These are phyloP conservation scores for Suillus discolor DNA, from an alignment of 768 basidiomycete species.

Conservation along the genomic window DNA sequence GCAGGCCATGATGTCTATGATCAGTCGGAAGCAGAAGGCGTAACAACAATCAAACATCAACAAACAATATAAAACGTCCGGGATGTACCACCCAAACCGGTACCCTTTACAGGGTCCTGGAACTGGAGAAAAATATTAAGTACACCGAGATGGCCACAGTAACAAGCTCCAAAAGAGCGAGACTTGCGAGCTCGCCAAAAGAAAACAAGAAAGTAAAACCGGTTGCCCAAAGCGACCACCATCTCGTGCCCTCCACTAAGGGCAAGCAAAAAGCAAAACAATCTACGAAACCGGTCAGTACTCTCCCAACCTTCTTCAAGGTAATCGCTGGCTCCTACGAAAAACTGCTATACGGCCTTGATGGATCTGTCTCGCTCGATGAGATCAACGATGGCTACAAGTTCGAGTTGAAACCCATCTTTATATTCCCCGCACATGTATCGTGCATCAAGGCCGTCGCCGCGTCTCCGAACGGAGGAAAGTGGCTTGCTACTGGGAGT, in stretches of 20 bases:
- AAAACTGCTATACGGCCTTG: slow-evolving; percentile 90
- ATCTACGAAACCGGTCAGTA: slow-evolving; percentile 3
- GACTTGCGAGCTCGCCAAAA: slow-evolving; percentile 19
- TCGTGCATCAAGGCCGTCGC: slow-evolving; percentile 91
- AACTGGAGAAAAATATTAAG: background rate
- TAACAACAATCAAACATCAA: too few species aligned
- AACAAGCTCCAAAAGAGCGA: slow-evolving; percentile 23
- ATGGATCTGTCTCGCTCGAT: slow-evolving; percentile 53
- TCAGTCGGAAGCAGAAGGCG: too few species aligned
- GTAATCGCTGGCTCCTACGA: slow-evolving; percentile 94
- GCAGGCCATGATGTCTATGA: too few species aligned
- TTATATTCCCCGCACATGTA: slow-evolving; percentile 97
- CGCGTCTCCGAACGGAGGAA: slow-evolving; percentile 85
- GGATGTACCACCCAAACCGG: too few species aligned
- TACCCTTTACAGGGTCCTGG: too few species aligned
- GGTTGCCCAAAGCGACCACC: slow-evolving; percentile 1
- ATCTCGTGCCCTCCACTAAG: slow-evolving; percentile 23
- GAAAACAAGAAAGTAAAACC: slow-evolving; percentile 12
- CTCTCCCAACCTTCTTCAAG: slow-evolving; percentile 70
- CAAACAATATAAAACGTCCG: too few species aligned
- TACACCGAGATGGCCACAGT: background rate
- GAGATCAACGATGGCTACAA: slow-evolving; percentile 27
- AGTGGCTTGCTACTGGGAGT: slow-evolving; percentile 95
- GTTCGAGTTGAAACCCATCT: slow-evolving; percentile 70
- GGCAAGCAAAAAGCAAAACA: slow-evolving; percentile 32